Conservation (phyloP, 495 filamentous ascomycete genomes). For the Talaromyces adpressus region DNA sequence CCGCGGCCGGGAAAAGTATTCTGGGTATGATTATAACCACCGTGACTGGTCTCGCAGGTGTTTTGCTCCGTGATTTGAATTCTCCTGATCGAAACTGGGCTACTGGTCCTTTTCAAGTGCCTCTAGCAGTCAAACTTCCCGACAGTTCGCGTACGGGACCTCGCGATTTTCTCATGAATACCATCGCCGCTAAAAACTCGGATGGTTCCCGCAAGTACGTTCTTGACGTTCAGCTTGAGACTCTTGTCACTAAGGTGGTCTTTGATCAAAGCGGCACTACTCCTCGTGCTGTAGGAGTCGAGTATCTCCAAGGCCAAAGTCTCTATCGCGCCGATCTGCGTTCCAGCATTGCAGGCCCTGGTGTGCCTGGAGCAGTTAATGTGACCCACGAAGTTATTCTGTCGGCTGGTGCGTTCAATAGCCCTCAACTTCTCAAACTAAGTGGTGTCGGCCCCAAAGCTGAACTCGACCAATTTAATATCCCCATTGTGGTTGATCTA, state of each 20-base stretch:
- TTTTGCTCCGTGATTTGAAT: constrained; percentile 49
- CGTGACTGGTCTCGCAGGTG: constrained; percentile 28
- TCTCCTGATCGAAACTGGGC: neutral
- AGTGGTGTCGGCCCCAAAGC: constrained; percentile 50
- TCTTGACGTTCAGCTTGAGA: constrained; percentile 53
- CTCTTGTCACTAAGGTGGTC: constrained; percentile 51
- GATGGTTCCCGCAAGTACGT: constrained; percentile 50
- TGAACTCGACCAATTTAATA: constrained; percentile 21
- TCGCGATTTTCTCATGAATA: constrained; percentile 47
- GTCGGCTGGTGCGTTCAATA: constrained; percentile 43
- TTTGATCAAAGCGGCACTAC: constrained; percentile 39
- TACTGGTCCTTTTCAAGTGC: constrained; percentile 46
- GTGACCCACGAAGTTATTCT: constrained; percentile 44
- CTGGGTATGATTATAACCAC: constrained; percentile 37
- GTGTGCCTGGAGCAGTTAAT: constrained; percentile 10
- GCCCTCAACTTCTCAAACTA: constrained; percentile 46
- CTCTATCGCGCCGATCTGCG: constrained; percentile 45
- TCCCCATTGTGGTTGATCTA: constrained; percentile 33
- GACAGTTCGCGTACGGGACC: constrained; percentile 41
- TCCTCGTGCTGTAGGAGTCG: constrained; percentile 53
- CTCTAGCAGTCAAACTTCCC: constrained; percentile 30
- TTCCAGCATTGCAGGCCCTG: neutral
- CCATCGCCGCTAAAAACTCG: constrained; percentile 39
- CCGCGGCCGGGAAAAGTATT: neutral
- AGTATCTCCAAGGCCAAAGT: constrained; percentile 51